phyloP scores from a whole-genome alignment of 75 land plant genomes.

The Azolla pinnata region DNA sequence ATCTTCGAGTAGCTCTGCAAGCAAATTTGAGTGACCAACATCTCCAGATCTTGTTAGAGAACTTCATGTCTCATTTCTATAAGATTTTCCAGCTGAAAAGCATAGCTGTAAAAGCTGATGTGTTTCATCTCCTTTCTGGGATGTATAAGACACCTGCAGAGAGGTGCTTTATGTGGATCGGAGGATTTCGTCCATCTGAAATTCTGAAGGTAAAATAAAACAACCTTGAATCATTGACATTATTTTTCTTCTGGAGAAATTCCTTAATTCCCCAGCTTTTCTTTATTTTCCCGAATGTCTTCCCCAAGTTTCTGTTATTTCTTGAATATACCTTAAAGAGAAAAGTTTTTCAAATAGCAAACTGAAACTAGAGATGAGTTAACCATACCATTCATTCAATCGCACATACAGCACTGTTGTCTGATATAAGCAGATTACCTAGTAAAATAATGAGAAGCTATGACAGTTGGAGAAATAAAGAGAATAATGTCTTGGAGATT shows the following conservation, averaged over 20 bases:
- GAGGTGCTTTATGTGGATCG: constrained; percentile 85
- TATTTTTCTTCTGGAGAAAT: no score
- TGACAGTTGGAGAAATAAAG: no score
- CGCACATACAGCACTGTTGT: no score
- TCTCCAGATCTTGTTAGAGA: constrained; percentile 45
- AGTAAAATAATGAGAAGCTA: no score
- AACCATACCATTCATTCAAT: no score
- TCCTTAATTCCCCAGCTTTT: background rate
- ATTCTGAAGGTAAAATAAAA: constrained; percentile 36
- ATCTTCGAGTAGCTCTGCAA: constrained; percentile 43
- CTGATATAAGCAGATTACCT: no score
- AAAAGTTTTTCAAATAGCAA: background rate
- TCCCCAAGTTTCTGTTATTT: background rate
- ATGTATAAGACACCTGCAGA: constrained; percentile 79
- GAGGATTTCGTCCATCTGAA: constrained; percentile 72
- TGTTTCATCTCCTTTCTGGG: constrained; percentile 64
- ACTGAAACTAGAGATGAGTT: background rate
- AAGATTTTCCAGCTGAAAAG: constrained; percentile 47
- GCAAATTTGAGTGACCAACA: constrained; percentile 52
- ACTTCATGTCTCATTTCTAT: constrained; percentile 42
- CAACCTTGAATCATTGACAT: no score
- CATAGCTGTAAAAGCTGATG: constrained; percentile 51
- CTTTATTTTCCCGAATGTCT: background rate
- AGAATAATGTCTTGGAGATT: background rate
- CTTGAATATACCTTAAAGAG: background rate